Evolutionary conservation across 2,329 filamentous ascomycete genomes (phyloP), one percentile per base, ranked within the genome.

Genomic region (Trichocomaceae sp.): DNA sequence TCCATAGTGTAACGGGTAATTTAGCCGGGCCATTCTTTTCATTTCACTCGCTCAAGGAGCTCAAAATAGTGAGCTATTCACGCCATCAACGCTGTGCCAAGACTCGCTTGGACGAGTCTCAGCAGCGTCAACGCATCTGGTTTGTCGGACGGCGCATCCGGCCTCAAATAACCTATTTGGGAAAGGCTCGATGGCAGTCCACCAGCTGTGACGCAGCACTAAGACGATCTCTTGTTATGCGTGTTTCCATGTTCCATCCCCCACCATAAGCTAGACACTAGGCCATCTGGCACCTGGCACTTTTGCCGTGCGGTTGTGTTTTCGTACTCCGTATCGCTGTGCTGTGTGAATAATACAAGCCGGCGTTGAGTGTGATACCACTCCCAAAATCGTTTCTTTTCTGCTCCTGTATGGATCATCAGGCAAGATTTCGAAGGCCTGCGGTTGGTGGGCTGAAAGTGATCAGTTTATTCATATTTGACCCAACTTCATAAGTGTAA

Each of bases 81-180:
- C 10, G 4, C 9, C 12, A 5, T 3, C 31, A 15, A 35, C 8
- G 9, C 19, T 23, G 8, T 37, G 47, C 47, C 47, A 50, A 50
- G 47, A 50, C 15, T 41, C 33, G 35, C 33, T 19, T 50, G 26
- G 48, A 22, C 13, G 20, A 23, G 31, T 26, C 19, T 20, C 4
- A 31, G 13, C 9, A 17, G 5, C 22, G 22, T 12, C 20, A n/a
- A 31, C 33, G 17, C 44, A 7, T 41, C 22, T 47, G 44, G 51
- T 53, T 53, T 53, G 51, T 47, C 51, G 51, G 51, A 41, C 41
- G 17, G 41, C 22, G 10, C 19, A 53, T n/a, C 51, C 51, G 51
- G 4, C 6, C 22, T 47, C 31, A 31, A 29, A 23, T 12, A 12
- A 23, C 42, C 41, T 20, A 46, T 33, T 19, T 10, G 5, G 41